phyloP scores from a whole-genome alignment of 371 early-diverging fungal genomes.

The Actinomucor elegans region DNA sequence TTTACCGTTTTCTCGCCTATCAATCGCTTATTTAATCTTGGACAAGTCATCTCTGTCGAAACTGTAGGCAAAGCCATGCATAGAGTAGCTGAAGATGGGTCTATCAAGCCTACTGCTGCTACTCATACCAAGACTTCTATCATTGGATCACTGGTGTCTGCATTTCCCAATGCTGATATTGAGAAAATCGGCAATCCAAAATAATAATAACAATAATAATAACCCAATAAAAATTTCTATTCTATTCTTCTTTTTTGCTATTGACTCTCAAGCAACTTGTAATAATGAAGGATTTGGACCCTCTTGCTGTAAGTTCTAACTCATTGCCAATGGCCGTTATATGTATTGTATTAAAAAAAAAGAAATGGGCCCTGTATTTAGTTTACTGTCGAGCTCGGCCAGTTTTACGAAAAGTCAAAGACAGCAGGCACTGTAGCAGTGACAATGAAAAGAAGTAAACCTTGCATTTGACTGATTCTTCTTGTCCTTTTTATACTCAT shows the following conservation, averaged over 20 bases:
- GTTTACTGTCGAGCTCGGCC: slow-evolving; percentile 51
- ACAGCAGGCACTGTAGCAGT: slow-evolving; percentile 43
- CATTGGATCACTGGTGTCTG: slow-evolving; percentile 6
- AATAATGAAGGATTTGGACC: slow-evolving; percentile 47
- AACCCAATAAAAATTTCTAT: too few relatives aligned
- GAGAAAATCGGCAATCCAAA: slow-evolving; percentile 2
- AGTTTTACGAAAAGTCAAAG: slow-evolving; percentile 41
- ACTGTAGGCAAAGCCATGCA: slow-evolving; percentile 41
- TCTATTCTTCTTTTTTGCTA: too few relatives aligned
- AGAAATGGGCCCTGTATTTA: slow-evolving; percentile 2
- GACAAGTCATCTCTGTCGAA: slow-evolving; percentile 17
- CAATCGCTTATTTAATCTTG: slow-evolving; percentile 16
- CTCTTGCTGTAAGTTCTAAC: slow-evolving; percentile 34
- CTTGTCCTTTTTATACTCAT: too few relatives aligned
- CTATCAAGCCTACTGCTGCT: slow-evolving; percentile 6
- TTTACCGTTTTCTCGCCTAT: slow-evolving; percentile 14
- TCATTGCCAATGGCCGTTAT: background rate
- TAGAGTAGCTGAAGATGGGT: slow-evolving; percentile 12
- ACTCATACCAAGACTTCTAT: slow-evolving; percentile 1
- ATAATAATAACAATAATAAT: too few relatives aligned
- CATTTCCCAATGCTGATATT: slow-evolving; percentile 9
- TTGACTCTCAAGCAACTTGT: too few relatives aligned
- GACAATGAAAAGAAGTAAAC: slow-evolving; percentile 51
- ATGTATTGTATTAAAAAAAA: background rate
- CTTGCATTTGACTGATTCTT: too few relatives aligned